A percentile compares a stretch with the other conserved stretches of the same genome.
Conservation (phyloP, 768 basidiomycete species). For the Hebeloma cylindrosporum region DNA sequence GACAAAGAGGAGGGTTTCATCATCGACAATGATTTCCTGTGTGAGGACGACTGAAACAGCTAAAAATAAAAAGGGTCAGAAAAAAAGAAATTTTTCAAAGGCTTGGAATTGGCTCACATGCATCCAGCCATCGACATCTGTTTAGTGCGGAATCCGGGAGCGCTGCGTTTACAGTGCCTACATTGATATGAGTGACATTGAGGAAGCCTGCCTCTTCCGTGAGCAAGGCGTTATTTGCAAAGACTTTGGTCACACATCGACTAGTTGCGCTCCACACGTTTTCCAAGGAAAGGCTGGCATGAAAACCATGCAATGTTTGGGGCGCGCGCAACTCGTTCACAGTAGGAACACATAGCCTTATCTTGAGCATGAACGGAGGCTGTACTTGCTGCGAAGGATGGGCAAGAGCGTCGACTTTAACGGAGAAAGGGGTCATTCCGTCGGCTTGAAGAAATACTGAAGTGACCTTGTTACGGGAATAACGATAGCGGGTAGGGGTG, state of each 20-base stretch:
- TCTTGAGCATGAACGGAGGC: slow-evolving; percentile 50
- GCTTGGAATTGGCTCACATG: slow-evolving; percentile 45
- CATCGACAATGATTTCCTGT: slow-evolving; percentile 71
- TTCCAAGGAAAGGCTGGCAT: slow-evolving; percentile 54
- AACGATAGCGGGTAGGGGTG: slow-evolving; percentile 29
- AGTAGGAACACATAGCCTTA: slow-evolving; percentile 58
- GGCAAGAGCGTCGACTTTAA: slow-evolving; percentile 57
- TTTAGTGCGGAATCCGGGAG: slow-evolving; percentile 68
- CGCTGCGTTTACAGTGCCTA: slow-evolving; percentile 51
- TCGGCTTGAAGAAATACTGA: slow-evolving; percentile 60
- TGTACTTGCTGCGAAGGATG: slow-evolving; percentile 38
- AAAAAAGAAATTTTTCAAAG: slow-evolving; percentile 21
- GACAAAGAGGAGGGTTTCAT: slow-evolving; percentile 59
- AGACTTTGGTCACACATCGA: slow-evolving; percentile 64
- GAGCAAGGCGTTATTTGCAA: slow-evolving; percentile 48
- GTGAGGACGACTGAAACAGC: slow-evolving; percentile 56
- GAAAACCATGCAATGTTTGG: slow-evolving; percentile 63
- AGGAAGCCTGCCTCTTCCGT: slow-evolving; percentile 55
- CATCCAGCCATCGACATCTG: slow-evolving; percentile 70
- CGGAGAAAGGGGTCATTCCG: slow-evolving; percentile 62
- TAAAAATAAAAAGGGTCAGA: slow-evolving; percentile 36
- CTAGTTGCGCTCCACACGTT: slow-evolving; percentile 53
- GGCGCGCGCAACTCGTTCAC: slow-evolving; percentile 53
- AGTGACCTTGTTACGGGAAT: slow-evolving; percentile 32
- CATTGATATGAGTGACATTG: slow-evolving; percentile 46